Percentiles rank a stretch among this genome's conserved stretches.
phyloP scores from a whole-genome alignment of 495 filamentous ascomycete genomes.

The Lindgomyces ingoldianus region DNA sequence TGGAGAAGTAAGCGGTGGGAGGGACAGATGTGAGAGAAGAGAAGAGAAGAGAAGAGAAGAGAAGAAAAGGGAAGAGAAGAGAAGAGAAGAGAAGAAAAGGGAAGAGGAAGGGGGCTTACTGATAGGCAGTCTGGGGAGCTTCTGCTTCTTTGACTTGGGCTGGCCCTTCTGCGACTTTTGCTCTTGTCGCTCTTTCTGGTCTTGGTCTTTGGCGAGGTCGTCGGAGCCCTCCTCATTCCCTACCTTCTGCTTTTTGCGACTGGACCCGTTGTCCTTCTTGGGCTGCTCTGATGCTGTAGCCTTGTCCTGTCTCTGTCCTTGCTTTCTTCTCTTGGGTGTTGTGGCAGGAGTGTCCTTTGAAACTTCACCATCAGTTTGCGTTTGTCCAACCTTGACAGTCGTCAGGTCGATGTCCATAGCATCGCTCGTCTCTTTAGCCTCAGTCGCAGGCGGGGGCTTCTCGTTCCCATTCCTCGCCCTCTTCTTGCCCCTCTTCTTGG shows the following conservation, averaged over 20 bases:
- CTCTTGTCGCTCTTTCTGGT: neutral
- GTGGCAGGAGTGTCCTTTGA: no score
- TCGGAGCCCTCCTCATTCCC: neutral
- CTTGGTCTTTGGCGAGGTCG: neutral
- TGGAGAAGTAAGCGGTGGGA: no score
- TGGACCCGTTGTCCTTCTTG: neutral
- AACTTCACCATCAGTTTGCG: no score
- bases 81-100: neutral
- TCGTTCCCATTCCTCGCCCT: neutral
- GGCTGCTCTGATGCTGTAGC: neutral
- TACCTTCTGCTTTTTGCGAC: neutral
- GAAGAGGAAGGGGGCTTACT: constrained; percentile 41
- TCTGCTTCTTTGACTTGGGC: constrained; percentile 34
- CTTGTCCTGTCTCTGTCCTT: neutral
- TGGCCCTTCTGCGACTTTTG: neutral
- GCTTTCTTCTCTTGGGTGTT: neutral
- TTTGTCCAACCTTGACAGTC: no score
- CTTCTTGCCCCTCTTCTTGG: constrained; percentile 6
- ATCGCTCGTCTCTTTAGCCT: no score
- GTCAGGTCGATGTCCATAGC: no score
- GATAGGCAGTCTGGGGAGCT: constrained; percentile 52
- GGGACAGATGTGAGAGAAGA: no score
- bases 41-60: no score
- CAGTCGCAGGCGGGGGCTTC: no score
- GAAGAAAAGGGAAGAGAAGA: neutral